These are phyloP conservation scores for Kwoniella mangroviensis DNA, from an alignment of 768 basidiomycete species.

Conservation along the genomic window DNA sequence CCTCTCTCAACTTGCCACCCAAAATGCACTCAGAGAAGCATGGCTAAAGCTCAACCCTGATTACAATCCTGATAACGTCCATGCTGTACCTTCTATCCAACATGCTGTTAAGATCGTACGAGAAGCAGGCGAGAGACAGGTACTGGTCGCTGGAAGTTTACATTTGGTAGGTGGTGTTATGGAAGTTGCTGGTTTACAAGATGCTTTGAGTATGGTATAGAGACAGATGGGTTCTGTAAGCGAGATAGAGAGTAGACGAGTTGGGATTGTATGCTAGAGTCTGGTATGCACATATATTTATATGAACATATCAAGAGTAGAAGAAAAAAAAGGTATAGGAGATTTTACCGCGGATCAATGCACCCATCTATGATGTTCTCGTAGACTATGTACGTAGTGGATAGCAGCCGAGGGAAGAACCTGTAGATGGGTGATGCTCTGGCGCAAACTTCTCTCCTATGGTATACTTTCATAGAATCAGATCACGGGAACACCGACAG, in stretches of 20 bases:
- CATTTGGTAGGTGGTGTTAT: slow-evolving; percentile 93
- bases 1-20: slow-evolving; percentile 70
- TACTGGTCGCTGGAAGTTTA: slow-evolving; percentile 89
- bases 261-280: neutral
- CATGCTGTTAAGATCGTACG: slow-evolving; percentile 77
- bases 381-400: too few relatives aligned
- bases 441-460: too few relatives aligned
- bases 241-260: neutral
- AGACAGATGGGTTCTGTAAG: neutral
- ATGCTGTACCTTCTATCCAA: slow-evolving; percentile 85
- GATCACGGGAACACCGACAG: too few relatives aligned
- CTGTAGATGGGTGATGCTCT: too few relatives aligned
- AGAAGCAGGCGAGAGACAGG: slow-evolving; percentile 60
- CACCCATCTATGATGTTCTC: too few relatives aligned
- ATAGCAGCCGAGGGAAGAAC: too few relatives aligned
- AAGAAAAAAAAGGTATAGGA: too few relatives aligned
- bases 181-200: slow-evolving; percentile 83
- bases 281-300: too few relatives aligned
- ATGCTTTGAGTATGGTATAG: slow-evolving; percentile 56
- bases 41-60: slow-evolving; percentile 71
- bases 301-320: too few relatives aligned
- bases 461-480: too few relatives aligned
- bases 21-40: slow-evolving; percentile 73
- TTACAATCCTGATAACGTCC: slow-evolving; percentile 68
- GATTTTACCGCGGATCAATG: too few relatives aligned